phyloP scores from a whole-genome alignment of 208 protist genomes.

The Trypanosoma boissoni region DNA sequence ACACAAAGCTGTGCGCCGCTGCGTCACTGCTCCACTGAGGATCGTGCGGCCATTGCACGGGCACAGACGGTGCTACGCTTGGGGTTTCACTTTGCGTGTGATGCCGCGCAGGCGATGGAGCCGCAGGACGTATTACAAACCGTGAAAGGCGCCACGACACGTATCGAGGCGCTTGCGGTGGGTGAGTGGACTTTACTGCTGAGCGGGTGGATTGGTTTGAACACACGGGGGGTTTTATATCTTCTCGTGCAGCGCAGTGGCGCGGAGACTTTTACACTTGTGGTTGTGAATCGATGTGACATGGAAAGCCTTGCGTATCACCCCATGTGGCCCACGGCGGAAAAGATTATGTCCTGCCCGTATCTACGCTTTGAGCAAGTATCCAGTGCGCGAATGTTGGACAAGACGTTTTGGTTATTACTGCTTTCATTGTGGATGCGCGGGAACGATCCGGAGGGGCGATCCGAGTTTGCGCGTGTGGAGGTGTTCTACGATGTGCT shows the following conservation, averaged over 20 bases:
- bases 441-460: conserved; percentile 44
- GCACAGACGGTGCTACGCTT: conserved; percentile 36
- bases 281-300: conserved; percentile 65
- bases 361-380: conserved; percentile 51
- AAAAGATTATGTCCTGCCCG: conserved; percentile 50
- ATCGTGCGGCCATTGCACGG: conserved; percentile 36
- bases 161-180: conserved; percentile 28
- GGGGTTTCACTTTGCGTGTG: conserved; percentile 37
- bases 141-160: conserved; percentile 26
- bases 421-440: conserved; percentile 71
- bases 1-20: too few species aligned
- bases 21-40: conserved; percentile 20
- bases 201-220: conserved; percentile 45
- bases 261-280: conserved; percentile 29
- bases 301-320: conserved; percentile 58
- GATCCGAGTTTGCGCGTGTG: conserved; percentile 71
- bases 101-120: conserved; percentile 25
- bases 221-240: conserved; percentile 36
- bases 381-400: conserved; percentile 28
- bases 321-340: conserved; percentile 50
- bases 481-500: conserved; percentile 87
- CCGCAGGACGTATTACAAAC: conserved; percentile 32
- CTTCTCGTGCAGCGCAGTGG: conserved; percentile 40
- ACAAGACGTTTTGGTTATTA: conserved; percentile 69
- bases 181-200: conserved; percentile 59